Evolutionary conservation across 1,284 basidiomycete species (phyloP).

Genomic region (Leccinum pachyderme): DNA sequence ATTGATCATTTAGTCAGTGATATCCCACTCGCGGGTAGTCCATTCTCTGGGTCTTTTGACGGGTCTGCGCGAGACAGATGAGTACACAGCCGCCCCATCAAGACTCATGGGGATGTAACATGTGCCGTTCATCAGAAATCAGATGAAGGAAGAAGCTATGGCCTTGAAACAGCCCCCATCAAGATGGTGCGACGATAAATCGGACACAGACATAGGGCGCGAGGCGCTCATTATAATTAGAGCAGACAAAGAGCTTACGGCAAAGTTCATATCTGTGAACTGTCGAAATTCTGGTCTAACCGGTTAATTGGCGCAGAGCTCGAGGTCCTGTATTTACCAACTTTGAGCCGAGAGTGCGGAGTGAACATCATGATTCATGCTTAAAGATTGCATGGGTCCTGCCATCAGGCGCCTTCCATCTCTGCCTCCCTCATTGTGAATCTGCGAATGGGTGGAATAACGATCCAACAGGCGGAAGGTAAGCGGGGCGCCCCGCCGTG

Average conservation of each 20-base stretch:
- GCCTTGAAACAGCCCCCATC: neutral
- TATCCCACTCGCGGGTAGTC: neutral
- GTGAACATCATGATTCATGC: neutral
- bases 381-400: neutral
- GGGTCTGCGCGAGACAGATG: neutral
- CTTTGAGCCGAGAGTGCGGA: neutral
- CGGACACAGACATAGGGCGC: neutral
- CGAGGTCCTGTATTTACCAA: neutral
- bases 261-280: neutral
- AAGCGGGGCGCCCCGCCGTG: neutral
- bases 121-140: neutral
- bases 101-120: neutral
- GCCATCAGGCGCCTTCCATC: neutral
- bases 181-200: neutral
- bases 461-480: slow-evolving; percentile 7
- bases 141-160: neutral
- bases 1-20: no score
- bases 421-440: neutral
- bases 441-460: slow-evolving; percentile 2
- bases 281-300: neutral
- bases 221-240: neutral
- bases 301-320: neutral
- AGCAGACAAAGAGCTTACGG: neutral
- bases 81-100: neutral
- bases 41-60: neutral